Evolutionary conservation across 2,329 filamentous ascomycete species (phyloP).

Genomic region (Ophiostoma sp.): DNA sequence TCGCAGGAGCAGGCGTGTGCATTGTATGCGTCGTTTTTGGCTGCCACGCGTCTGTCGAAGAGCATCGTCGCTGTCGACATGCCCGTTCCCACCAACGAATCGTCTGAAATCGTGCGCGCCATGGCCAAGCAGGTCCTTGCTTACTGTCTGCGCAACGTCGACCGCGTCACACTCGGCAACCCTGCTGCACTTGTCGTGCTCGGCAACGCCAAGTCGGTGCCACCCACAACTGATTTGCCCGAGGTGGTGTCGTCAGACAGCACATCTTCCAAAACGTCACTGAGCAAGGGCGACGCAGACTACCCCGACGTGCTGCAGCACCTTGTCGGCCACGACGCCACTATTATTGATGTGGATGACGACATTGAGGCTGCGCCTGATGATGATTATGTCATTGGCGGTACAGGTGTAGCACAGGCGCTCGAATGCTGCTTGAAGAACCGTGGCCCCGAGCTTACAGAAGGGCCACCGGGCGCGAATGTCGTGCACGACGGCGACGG

Average conservation of each 20-base stretch:
- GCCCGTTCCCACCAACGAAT: slow-evolving; percentile 76
- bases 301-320: slow-evolving; percentile 83
- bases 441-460: slow-evolving; percentile 61
- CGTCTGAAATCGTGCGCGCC: slow-evolving; percentile 88
- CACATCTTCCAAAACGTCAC: slow-evolving; percentile 25
- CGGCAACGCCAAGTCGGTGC: slow-evolving; percentile 39
- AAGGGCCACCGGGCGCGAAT: slow-evolving; percentile 48
- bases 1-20: slow-evolving; percentile 92
- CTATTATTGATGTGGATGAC: slow-evolving; percentile 55
- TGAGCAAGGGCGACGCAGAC: slow-evolving; percentile 40
- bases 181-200: slow-evolving; percentile 39
- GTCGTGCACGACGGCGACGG: slow-evolving; percentile 55
- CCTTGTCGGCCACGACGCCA: slow-evolving; percentile 71
- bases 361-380: slow-evolving; percentile 73
- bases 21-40: slow-evolving; percentile 86
- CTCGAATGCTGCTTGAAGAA: slow-evolving; percentile 88
- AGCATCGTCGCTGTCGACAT: slow-evolving; percentile 89
- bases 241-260: slow-evolving; percentile 4
- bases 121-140: slow-evolving; percentile 93
- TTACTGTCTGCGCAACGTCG: slow-evolving; percentile 90
- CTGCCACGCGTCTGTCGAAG: slow-evolving; percentile 78
- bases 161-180: slow-evolving; percentile 66
- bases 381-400: slow-evolving; percentile 93
- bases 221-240: slow-evolving; percentile 29
- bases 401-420: slow-evolving; percentile 92